Evolutionary conservation across 2,329 filamentous ascomycete species (phyloP), one percentile per base, ranked within the genome.

Genomic region (Diatrype stigma): DNA sequence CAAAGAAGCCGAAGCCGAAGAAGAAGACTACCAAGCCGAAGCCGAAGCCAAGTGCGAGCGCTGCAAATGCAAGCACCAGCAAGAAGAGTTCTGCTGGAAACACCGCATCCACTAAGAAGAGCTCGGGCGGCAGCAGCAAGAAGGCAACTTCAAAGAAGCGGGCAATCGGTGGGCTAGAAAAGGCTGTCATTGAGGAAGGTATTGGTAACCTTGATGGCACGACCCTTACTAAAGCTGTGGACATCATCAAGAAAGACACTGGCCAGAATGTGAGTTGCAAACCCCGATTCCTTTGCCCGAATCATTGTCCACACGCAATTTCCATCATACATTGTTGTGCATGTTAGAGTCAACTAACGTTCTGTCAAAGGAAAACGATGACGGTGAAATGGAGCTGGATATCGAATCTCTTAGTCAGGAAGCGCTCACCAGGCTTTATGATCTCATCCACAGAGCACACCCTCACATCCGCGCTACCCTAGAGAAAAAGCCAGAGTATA

Each of bases 171-270:
- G 86, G 83, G 52, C 78, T 86, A 3, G 91, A 99, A 71, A 97
- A 97, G 75, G 90, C 94, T 51, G 83, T 92, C 58, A 95, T 99
- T 51, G 93, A 90, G 1, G 86, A 87, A 52, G 88, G 89, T 14
- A 94, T 96, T 56, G 88, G 86, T 61, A 85, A 86, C 55, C 82
- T 97, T 51, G 85, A 91, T 17, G 86, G 87, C 46, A 76, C 78
- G n/a, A 85, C 90, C 58, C 87, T 96, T 63, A 81, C 86, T 46
- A 83, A 84, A 59, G 90, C 93, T 0, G 89, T 96, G 30, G 84
- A 87, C 53, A 92, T 97, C 55, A 97, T 99, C 65, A 90, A 95
- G 67, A 84, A 83, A 57, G 93, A 96, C 59, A 96, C 73, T 70
- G 89, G 75, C 73, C 89, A 72, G 76, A 87, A 77, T 77, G 94